phyloP scores from a whole-genome alignment of 2,329 filamentous ascomycete genomes.

The Hirsutella rhossiliensis region DNA sequence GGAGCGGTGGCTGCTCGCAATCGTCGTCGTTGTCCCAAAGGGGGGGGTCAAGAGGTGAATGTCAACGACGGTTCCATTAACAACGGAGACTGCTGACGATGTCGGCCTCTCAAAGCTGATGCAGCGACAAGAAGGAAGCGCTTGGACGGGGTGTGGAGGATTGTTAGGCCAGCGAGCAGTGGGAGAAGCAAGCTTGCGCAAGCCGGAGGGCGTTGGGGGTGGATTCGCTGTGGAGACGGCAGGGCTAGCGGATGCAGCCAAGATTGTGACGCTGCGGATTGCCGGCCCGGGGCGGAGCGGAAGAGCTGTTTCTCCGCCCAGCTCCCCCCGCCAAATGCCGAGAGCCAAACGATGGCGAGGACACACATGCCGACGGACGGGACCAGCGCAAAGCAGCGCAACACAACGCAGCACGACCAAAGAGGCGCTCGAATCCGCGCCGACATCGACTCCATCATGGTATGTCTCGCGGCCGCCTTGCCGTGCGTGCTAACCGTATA shows the following conservation, averaged over 20 bases:
- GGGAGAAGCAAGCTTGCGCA: neutral
- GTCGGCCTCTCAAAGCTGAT: too few relatives aligned
- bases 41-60: too few relatives aligned
- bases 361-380: neutral
- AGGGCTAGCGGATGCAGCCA: neutral
- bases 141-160: neutral
- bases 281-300: neutral
- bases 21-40: neutral
- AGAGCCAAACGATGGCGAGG: neutral
- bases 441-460: neutral
- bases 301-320: neutral
- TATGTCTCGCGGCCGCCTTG: neutral
- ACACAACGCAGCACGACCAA: neutral
- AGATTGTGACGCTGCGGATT: neutral
- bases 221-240: neutral
- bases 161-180: neutral
- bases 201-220: neutral
- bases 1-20: constrained; percentile 4
- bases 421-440: too few relatives aligned
- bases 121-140: too few relatives aligned
- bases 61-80: too few relatives aligned
- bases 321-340: neutral
- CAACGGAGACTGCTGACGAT: too few relatives aligned
- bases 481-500: neutral
- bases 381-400: neutral